Conservation (phyloP, 306 rosid genomes). For the Cicer pinnatifidum region DNA sequence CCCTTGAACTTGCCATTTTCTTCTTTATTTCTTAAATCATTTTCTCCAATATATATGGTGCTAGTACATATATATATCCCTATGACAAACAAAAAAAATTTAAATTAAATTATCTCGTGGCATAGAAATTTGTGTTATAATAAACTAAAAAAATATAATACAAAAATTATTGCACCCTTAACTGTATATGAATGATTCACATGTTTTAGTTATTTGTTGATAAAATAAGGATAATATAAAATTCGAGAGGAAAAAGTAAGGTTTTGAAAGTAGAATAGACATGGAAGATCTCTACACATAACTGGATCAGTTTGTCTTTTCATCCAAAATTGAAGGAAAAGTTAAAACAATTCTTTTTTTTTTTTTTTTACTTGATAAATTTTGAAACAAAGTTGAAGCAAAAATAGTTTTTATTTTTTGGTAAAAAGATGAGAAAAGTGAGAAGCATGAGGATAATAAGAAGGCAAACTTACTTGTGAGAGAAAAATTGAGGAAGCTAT, state of each 20-base stretch:
- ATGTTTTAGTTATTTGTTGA: constrained; percentile 5
- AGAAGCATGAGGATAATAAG: constrained; percentile 19
- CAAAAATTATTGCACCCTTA: constrained; percentile 28
- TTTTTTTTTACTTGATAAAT: neutral
- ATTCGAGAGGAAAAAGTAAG: constrained; percentile 4
- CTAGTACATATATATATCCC: neutral
- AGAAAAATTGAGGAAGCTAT: constrained; percentile 45
- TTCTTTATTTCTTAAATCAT: constrained; percentile 21
- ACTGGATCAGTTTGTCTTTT: neutral
- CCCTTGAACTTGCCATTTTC: constrained; percentile 57
- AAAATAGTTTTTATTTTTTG: neutral
- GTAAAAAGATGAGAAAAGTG: constrained; percentile 31
- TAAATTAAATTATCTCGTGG: neutral
- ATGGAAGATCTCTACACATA: constrained; percentile 23
- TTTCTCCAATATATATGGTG: neutral
- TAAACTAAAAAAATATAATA: neutral
- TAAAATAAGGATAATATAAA: neutral
- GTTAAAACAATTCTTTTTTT: too few relatives aligned
- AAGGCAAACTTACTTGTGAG: constrained; percentile 47
- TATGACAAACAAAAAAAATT: constrained; percentile 21
- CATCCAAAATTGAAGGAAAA: neutral
- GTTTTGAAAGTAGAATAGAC: constrained; percentile 24
- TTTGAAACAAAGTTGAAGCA: constrained; percentile 35
- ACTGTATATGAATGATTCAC: neutral
- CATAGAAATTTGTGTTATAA: constrained; percentile 3